phyloP scores from a whole-genome alignment of 495 filamentous ascomycete genomes.

The Cudoniella acicularis region DNA sequence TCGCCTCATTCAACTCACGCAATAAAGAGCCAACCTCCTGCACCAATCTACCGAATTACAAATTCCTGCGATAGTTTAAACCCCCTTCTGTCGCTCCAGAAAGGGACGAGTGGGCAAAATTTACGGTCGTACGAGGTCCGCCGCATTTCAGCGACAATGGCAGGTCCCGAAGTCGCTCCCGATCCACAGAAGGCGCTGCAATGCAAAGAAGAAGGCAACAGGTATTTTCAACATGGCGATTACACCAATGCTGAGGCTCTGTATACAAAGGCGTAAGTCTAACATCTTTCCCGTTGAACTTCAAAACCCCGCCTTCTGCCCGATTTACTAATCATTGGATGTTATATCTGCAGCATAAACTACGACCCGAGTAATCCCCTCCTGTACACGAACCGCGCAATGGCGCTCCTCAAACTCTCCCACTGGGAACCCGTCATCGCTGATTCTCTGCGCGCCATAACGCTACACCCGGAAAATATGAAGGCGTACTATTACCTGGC shows the following conservation, averaged over 20 bases:
- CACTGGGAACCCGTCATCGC: conserved; percentile 72
- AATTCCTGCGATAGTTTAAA: too few relatives aligned
- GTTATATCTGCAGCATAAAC: conserved; percentile 39
- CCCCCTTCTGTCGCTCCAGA: too few relatives aligned
- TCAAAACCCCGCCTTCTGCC: not conserved
- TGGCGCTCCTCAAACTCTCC: conserved; percentile 69
- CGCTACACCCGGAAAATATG: conserved; percentile 59
- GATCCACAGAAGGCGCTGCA: conserved; percentile 19
- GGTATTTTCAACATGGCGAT: conserved; percentile 53
- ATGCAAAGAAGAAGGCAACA: conserved; percentile 60
- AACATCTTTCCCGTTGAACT: not conserved
- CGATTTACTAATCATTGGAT: not conserved
- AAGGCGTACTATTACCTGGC: conserved; percentile 86
- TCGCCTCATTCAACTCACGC: not conserved
- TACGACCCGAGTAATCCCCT: conserved; percentile 57
- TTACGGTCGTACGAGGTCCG: too few relatives aligned
- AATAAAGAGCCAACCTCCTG: too few relatives aligned
- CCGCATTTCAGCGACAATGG: conserved; percentile 14
- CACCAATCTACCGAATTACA: too few relatives aligned
- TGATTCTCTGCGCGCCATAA: conserved; percentile 73
- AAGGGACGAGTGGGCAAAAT: too few relatives aligned
- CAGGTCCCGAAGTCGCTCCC: conserved; percentile 6
- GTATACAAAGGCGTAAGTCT: conserved; percentile 80
- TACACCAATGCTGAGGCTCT: conserved; percentile 69
- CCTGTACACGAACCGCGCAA: conserved; percentile 84